Base-by-base conservation (phyloP, 1,284 basidiomycete species). In the Melampsora medusae region DNA sequence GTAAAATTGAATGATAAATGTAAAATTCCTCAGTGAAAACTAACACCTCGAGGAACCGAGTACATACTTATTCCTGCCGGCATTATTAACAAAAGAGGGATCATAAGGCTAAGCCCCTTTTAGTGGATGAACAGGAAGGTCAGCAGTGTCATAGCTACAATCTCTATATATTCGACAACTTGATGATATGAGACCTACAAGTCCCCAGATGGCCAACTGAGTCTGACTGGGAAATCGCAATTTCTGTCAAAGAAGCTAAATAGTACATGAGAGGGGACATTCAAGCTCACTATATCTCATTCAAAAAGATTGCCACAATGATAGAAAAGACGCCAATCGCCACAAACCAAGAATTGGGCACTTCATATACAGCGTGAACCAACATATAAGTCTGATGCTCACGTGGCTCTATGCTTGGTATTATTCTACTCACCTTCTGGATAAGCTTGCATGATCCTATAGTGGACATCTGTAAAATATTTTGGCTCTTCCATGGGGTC, bases 311-410 rank as follows among this genome's bases (percentile, higher is more conserved):
- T 78, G 49, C 80, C 80, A 61, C 81, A 56, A 10, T 69, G 77
- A 83, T 80, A 2, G 81, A 79, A 65, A 79, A 17, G 38, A 81
- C 60, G n/a, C 82, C 79, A 12, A 83, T 78, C 5, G 31, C 72
- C 42, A 77, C 70, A 72, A 82, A 83, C 78, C 79, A 80, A 81
- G 81, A 83, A 69, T 83, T 80, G 12, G 83, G 83, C 1, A 83
- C 77, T 77, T 31, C 2, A 35, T 22, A 31, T n/a, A 50, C 12
- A 62, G 46, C 22, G 42, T 7, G 17, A 38, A 25, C 6, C 38
- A 25, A 48, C 2, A 53, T 17, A 31, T 9, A 66, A 33, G 9
- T 14, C 48, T 22, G 17, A n/a, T 17, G 16, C 16, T 38, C 9
- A 28, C 0, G 50, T 49, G 46, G 53, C 35, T 25, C 6, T 59